Base-by-base conservation (phyloP, 345 rosid species). In the Garcia nutans region DNA sequence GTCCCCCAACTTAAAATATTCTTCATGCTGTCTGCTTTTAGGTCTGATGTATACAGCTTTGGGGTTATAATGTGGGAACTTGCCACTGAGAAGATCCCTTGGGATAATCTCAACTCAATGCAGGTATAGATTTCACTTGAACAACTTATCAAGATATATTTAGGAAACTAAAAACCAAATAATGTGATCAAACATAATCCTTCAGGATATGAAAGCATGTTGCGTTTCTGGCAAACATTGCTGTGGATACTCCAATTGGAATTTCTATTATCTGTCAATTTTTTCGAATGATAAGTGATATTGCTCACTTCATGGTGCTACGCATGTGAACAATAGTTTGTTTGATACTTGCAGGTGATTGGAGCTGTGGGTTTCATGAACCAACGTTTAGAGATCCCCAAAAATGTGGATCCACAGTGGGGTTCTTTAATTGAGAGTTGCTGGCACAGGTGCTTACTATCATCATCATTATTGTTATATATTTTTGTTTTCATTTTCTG, bases 331-430 rank as follows among this genome's bases (percentile, higher is more conserved):
- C 81, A 80, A 68, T 67, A 37, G 24, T 61, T 63, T 80, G 73
- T 76, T 76, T 85, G 66, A 84, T 72, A 74, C 67, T 73, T 82
- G 82, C 88, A 95, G 99, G 92, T 95, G 85, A 89, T 95, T 62
- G 99, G 93, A 80, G 97, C 99, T 75, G 99, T 93, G 55, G 99
- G 99, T 71, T 96, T 89, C 89, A 96, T 96, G 97, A 85, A 93
- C 82, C 98, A 93, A 82, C 87, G 94, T 68, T 81, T 96, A 52
- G 99, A 96, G 74, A 89, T 92, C 65, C 98, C 99, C 58, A 84
- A 85, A 45, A 90, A 93, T 52, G 79, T 86, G 64, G 97, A 96
- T 85, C 96, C 98, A 68, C 83, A 79, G 70, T 93, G 97, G 98
- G 84, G 89, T 76, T 84, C 96, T 57, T 71, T 92, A 54, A 88